These are phyloP conservation scores for Fusarium coicis DNA, from an alignment of 2,329 filamentous ascomycete species.

Conservation along the genomic window DNA sequence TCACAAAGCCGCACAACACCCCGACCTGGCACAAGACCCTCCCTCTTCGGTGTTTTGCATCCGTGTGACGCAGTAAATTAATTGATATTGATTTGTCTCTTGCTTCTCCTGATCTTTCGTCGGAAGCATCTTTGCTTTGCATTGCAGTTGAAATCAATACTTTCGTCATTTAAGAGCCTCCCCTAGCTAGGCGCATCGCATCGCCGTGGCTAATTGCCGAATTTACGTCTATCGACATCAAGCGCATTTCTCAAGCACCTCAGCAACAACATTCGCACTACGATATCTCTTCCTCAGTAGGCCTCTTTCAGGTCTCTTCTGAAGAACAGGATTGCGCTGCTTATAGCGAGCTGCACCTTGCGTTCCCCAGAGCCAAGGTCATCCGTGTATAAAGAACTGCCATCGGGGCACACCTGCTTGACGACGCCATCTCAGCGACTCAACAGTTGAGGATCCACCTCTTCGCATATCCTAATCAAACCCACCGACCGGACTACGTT, in stretches of 20 bases:
- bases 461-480: background rate
- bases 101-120: background rate
- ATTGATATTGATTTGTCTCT: background rate
- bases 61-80: conserved; percentile 22
- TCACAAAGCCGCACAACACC: conserved; percentile 44
- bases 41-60: conserved; percentile 20
- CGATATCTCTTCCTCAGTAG: background rate
- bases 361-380: background rate
- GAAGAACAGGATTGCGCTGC: background rate
- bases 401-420: background rate
- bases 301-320: background rate
- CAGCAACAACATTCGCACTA: background rate
- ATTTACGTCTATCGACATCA: conserved; percentile 20
- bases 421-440: conserved; percentile 14
- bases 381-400: background rate
- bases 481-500: background rate
- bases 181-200: conserved; percentile 15
- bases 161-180: background rate
- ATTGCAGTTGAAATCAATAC: conserved; percentile 17
- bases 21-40: conserved; percentile 36
- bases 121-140: background rate
- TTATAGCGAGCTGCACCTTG: background rate
- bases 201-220: conserved; percentile 22
- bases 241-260: conserved; percentile 19
- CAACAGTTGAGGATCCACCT: background rate